Percentiles rank a stretch among this genome's conserved stretches.
Conservation (phyloP, 2,329 filamentous ascomycete genomes). For the Cercospora beticola region DNA sequence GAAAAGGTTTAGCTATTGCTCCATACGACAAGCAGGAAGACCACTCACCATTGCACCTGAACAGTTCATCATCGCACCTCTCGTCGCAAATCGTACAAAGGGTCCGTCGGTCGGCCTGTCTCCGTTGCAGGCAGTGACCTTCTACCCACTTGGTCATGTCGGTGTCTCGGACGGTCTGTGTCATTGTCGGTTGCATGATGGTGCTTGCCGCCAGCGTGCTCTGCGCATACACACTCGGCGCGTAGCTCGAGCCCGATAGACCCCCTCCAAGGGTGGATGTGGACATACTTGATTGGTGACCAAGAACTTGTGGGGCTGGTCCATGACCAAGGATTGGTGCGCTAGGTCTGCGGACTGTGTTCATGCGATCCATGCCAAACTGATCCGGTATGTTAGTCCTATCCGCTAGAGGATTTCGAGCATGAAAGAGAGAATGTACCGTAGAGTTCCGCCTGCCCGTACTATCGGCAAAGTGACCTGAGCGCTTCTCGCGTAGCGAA, state of each 20-base stretch:
- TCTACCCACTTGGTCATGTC: constrained; percentile 81
- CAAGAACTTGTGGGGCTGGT: constrained; percentile 51
- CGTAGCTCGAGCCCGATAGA: constrained; percentile 54
- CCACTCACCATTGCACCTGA: constrained; percentile 62
- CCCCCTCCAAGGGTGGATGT: constrained; percentile 61
- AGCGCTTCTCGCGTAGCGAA: constrained; percentile 88
- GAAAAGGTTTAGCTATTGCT: constrained; percentile 22
- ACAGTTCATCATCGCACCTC: constrained; percentile 70
- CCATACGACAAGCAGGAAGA: not conserved
- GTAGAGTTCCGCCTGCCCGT: constrained; percentile 86
- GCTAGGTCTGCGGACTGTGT: constrained; percentile 62
- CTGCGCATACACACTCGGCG: constrained; percentile 79
- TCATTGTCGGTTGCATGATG: constrained; percentile 80
- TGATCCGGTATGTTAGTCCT: constrained; percentile 38
- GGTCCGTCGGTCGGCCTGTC: constrained; percentile 57
- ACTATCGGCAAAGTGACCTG: constrained; percentile 70
- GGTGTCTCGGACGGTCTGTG: constrained; percentile 75
- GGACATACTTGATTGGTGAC: constrained; percentile 62
- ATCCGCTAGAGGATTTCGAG: constrained; percentile 30
- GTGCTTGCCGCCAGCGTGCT: constrained; percentile 84
- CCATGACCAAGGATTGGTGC: constrained; percentile 53
- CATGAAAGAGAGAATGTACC: constrained; percentile 40
- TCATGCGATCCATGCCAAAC: constrained; percentile 74
- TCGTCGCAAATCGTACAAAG: constrained; percentile 76
- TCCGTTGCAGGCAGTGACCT: constrained; percentile 75